phyloP scores from a whole-genome alignment of 352 stramenopile species.

The Pythium rhizo-oryzae region DNA sequence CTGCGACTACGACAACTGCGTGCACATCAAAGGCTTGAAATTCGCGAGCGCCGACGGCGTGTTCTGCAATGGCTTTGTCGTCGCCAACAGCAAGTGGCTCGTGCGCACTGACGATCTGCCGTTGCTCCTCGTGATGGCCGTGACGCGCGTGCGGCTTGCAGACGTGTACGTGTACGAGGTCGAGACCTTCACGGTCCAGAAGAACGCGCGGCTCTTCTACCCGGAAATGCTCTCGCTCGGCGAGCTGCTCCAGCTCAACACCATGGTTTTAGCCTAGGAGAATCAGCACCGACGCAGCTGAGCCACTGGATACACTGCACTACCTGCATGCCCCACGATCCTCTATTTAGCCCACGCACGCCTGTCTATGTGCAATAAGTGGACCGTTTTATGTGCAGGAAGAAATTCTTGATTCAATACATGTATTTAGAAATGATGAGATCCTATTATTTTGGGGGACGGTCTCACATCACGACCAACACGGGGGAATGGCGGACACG shows the following conservation, averaged over 20 bases:
- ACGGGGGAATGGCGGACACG: no score
- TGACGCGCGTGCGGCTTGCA: constrained; percentile 30
- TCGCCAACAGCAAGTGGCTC: constrained; percentile 36
- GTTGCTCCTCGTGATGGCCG: constrained; percentile 10
- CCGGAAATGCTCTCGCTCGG: constrained; percentile 41
- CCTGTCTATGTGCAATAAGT: neutral
- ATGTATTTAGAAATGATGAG: no score
- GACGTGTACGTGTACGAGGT: constrained; percentile 39
- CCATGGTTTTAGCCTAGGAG: constrained; percentile 15
- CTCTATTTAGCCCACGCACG: no score
- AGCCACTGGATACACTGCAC: neutral
- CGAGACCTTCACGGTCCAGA: constrained; percentile 35
- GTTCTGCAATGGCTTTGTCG: constrained; percentile 65
- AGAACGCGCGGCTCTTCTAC: constrained; percentile 49
- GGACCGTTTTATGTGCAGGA: neutral
- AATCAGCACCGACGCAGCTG: neutral
- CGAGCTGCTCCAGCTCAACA: constrained; percentile 39
- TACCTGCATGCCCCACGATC: neutral
- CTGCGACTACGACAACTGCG: constrained; percentile 43
- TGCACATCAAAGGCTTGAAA: constrained; percentile 34
- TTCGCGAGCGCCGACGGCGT: constrained; percentile 43
- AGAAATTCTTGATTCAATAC: neutral
- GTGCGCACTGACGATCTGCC: neutral
- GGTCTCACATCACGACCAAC: no score
- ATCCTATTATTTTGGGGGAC: neutral